Evolutionary conservation across 1,139 yeast species (phyloP).

Genomic region (Pichia sp.): DNA sequence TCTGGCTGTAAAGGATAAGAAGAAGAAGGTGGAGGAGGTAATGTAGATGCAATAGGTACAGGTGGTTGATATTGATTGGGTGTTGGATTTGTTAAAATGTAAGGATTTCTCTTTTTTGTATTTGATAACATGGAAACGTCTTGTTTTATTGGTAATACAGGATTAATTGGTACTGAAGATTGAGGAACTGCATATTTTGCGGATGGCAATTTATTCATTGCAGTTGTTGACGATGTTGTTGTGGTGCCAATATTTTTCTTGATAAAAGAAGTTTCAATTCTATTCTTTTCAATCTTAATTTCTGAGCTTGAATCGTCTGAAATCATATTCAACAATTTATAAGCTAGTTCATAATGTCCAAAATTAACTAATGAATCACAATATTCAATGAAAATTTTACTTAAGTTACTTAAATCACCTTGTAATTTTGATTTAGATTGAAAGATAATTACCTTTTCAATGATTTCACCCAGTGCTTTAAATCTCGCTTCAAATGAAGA

Average conservation of each 20-base stretch:
- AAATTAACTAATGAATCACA: conserved; percentile 72
- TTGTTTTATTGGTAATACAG: not conserved
- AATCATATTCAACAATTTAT: conserved; percentile 57
- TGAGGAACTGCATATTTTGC: not conserved
- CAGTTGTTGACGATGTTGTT: too few species aligned
- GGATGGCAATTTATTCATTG: not conserved
- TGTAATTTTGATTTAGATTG: conserved; percentile 46
- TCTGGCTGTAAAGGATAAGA: too few species aligned
- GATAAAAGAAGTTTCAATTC: conserved; percentile 56
- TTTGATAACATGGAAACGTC: not conserved
- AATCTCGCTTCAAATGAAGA: conserved; percentile 84
- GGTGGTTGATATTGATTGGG: not conserved
- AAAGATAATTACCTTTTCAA: conserved; percentile 76
- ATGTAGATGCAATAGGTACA: not conserved
- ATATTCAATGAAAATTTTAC: conserved; percentile 65
- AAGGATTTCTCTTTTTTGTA: not conserved
- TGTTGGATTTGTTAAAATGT: conserved; percentile 1
- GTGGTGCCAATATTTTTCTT: conserved; percentile 14
- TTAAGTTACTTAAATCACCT: conserved; percentile 44
- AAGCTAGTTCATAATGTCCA: conserved; percentile 82
- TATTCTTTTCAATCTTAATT: conserved; percentile 64
- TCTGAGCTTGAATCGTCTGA: conserved; percentile 55
- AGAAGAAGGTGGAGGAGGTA: too few species aligned
- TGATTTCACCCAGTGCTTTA: conserved; percentile 72
- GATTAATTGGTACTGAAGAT: not conserved